These are phyloP conservation scores for Kurtzmaniella cleridarum DNA, from an alignment of 805 yeast genomes.

Conservation along the genomic window DNA sequence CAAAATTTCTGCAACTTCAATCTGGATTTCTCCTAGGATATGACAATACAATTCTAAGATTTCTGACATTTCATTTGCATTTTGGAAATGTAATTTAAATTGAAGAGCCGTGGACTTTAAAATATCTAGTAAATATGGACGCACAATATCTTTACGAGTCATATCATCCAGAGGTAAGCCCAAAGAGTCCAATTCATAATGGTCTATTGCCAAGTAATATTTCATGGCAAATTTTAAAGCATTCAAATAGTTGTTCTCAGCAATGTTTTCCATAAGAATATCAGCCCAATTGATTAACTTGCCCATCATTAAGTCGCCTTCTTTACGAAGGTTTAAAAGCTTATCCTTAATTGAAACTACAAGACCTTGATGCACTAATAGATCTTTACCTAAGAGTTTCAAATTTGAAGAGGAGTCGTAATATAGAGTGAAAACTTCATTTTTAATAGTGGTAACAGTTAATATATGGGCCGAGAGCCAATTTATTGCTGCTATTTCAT, in stretches of 20 bases:
- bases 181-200: constrained; percentile 42
- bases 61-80: neutral
- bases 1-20: constrained; percentile 11
- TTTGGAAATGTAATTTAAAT: neutral
- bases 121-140: constrained; percentile 51
- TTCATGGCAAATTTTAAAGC: constrained; percentile 54
- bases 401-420: neutral
- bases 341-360: constrained; percentile 11
- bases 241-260: constrained; percentile 41
- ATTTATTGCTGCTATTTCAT: constrained; percentile 41
- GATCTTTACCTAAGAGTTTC: neutral
- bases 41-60: constrained; percentile 12
- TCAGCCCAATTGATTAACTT: constrained; percentile 69
- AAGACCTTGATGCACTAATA: constrained; percentile 3
- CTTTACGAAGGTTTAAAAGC: neutral
- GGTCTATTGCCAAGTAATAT: constrained; percentile 44
- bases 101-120: constrained; percentile 23
- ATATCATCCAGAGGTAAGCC: constrained; percentile 50
- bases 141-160: constrained; percentile 44
- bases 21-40: constrained; percentile 5
- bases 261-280: constrained; percentile 42
- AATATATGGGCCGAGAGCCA: constrained; percentile 43
- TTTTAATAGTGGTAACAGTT: constrained; percentile 15
- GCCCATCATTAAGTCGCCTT: constrained; percentile 41
- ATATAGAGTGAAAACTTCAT: constrained; percentile 1